Evolutionary conservation across 257 asterid genomes (phyloP), one percentile per base, ranked within the genome.

Genomic region (Phtheirospermum japonicum): DNA sequence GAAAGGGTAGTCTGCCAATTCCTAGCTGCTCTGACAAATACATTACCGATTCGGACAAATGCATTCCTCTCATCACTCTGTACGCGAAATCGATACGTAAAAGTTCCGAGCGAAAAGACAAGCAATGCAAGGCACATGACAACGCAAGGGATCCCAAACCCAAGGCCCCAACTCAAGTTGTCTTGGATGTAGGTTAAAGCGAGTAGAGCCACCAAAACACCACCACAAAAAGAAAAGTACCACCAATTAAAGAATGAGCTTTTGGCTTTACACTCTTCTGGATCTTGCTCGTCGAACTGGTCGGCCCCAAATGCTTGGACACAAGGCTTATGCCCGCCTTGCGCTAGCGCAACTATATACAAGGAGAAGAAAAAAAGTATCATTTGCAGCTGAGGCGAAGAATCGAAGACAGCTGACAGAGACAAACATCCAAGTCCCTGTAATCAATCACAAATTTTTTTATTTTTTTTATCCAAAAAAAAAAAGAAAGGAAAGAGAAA

Each of bases 231-330:
- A 8, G 79, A 76, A 30, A 85, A 75, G 67, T 79, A 79, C 90
- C 90, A 87, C 90, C 94, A 87, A 42, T 82, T 87, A 71, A 85
- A 87, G 77, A 87, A 85, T 2, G 95, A 87, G 81, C 94, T 82
- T 63, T 79, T 87, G 51, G 80, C 78, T 73, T 82, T 84, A 26
- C 73, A 50, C 63, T 87, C 95, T 55, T 50, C 48, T 1, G 82
- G 79, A 65, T 87, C 80, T 52, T 56, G 64, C 45, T 76, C 84
- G 23, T 87, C 93, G 60, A 87, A 87, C 63, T 87, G 93, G 64
- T 82, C 95, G 14, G 87, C 92, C 19, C 92, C 92, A 36, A 87
- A 87, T 4, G 92, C 95, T 64, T 82, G 92, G 51, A 79, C 80
- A 59, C 93, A 82, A 0, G 95, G 93, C 54, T 82, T 87, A 69